Evolutionary conservation across 2,329 filamentous ascomycete genomes (phyloP).

Genomic region (Colletotrichum abscissum): DNA sequence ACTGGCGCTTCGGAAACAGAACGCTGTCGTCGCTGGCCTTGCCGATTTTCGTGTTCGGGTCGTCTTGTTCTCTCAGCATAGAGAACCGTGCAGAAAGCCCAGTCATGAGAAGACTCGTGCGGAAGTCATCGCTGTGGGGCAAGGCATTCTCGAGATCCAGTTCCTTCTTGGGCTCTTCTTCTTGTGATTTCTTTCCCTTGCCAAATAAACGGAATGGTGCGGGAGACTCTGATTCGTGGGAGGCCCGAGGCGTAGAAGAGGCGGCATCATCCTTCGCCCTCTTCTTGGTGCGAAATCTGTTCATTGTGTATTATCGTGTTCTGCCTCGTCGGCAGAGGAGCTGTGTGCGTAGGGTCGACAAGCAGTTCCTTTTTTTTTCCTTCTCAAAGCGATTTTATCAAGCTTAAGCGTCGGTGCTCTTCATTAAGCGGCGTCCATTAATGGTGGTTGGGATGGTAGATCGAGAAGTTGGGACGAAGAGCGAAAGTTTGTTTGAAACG

Average conservation of each 20-base stretch:
- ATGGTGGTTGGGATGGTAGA: slow-evolving; percentile 17
- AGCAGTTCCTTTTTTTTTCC: neutral
- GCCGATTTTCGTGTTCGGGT: slow-evolving; percentile 87
- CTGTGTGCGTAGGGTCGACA: neutral
- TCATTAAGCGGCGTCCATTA: slow-evolving; percentile 32
- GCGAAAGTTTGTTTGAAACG: slow-evolving; percentile 22
- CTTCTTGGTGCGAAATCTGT: slow-evolving; percentile 81
- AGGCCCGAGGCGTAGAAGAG: slow-evolving; percentile 53
- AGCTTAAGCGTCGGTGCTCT: slow-evolving; percentile 16
- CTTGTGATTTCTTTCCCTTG: slow-evolving; percentile 64
- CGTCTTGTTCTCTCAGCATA: slow-evolving; percentile 95
- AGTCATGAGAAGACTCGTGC: slow-evolving; percentile 95
- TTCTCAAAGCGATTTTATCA: slow-evolving; percentile 17
- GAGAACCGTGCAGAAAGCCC: slow-evolving; percentile 95
- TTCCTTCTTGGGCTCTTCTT: slow-evolving; percentile 70
- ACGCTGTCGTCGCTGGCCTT: slow-evolving; percentile 98
- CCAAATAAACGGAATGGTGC: slow-evolving; percentile 66
- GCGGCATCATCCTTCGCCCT: slow-evolving; percentile 69
- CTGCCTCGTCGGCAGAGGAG: neutral
- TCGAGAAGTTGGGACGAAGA: slow-evolving; percentile 17
- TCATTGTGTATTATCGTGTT: slow-evolving; percentile 63
- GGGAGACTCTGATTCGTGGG: slow-evolving; percentile 66
- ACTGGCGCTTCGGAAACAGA: slow-evolving; percentile 83
- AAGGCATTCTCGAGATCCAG: slow-evolving; percentile 80
- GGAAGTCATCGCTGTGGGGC: slow-evolving; percentile 88